Conservation (phyloP, 805 yeast genomes). For the Kuraishia piskuri region DNA sequence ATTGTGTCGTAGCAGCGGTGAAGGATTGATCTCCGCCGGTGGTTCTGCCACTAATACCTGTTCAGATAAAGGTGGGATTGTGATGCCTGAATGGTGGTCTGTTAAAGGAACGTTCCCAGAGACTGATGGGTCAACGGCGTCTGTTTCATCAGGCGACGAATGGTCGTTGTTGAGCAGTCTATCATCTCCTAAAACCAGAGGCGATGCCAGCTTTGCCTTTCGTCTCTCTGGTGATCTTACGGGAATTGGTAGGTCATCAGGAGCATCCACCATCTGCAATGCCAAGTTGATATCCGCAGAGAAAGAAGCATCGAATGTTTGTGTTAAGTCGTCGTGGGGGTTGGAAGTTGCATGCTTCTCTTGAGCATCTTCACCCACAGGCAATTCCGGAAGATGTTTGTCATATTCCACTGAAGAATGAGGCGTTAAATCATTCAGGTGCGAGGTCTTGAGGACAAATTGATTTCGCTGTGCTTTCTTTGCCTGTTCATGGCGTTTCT, state of each 20-base stretch:
- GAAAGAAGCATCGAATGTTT: not conserved
- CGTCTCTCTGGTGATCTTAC: slow-evolving; percentile 8
- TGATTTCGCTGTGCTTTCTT: not conserved
- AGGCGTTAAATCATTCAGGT: not conserved
- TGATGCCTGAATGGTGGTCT: not conserved
- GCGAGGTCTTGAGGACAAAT: not conserved
- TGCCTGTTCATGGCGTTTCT: slow-evolving; percentile 46
- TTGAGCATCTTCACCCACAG: not conserved
- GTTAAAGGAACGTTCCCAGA: not conserved
- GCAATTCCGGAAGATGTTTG: not conserved
- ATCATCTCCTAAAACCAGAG: not conserved
- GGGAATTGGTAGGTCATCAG: slow-evolving; percentile 4
- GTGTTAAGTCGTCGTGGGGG: not conserved
- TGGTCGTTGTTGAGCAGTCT: not conserved
- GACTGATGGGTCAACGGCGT: not conserved
- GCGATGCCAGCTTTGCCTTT: slow-evolving; percentile 5
- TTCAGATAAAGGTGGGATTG: not conserved
- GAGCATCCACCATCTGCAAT: not conserved
- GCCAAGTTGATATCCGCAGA: not conserved
- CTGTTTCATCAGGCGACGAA: not conserved
- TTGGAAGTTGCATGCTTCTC: not conserved
- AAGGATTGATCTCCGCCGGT: slow-evolving; percentile 5
- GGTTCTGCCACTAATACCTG: slow-evolving; percentile 5
- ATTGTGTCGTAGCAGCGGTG: slow-evolving; percentile 5
- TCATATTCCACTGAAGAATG: not conserved